phyloP scores from a whole-genome alignment of 2,329 filamentous ascomycete species.

The Mollisia scopiformis region DNA sequence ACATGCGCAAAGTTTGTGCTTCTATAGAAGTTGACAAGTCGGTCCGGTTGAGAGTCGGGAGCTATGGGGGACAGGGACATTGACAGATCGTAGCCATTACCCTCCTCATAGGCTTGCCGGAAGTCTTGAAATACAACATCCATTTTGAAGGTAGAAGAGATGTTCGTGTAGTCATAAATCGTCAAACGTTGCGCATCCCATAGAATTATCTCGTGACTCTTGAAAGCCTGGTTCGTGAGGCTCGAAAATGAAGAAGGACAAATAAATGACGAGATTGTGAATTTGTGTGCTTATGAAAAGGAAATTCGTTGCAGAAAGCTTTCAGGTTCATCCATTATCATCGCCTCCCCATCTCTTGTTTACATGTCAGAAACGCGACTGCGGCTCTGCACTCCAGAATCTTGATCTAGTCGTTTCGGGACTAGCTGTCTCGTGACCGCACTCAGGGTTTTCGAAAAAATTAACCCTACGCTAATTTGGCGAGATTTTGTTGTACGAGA shows the following conservation, averaged over 20 bases:
- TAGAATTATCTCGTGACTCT: constrained; percentile 11
- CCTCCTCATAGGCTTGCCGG: constrained; percentile 63
- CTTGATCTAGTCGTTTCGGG: constrained; percentile 7
- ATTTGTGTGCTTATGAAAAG: not conserved
- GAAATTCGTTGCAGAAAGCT: not conserved
- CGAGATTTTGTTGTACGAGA: constrained; percentile 20
- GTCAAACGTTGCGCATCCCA: constrained; percentile 4
- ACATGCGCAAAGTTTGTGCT: constrained; percentile 65
- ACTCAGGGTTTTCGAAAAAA: constrained; percentile 22
- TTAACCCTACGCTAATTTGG: constrained; percentile 25
- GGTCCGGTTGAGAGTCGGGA: constrained; percentile 62
- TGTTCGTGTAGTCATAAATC: constrained; percentile 12
- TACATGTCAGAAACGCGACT: constrained; percentile 5
- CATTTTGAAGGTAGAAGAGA: constrained; percentile 52
- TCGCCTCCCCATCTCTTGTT: constrained; percentile 4
- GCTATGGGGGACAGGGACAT: constrained; percentile 74
- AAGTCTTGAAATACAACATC: constrained; percentile 76
- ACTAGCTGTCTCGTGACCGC: constrained; percentile 18
- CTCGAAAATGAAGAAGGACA: not conserved
- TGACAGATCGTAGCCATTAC: constrained; percentile 74
- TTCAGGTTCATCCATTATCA: not conserved
- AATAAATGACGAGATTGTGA: not conserved
- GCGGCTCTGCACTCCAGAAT: constrained; percentile 11
- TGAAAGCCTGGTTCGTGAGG: constrained; percentile 9
- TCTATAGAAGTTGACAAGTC: constrained; percentile 71